phyloP scores from a whole-genome alignment of 164 flowering plant genomes.

The Dillenia turbinata region DNA sequence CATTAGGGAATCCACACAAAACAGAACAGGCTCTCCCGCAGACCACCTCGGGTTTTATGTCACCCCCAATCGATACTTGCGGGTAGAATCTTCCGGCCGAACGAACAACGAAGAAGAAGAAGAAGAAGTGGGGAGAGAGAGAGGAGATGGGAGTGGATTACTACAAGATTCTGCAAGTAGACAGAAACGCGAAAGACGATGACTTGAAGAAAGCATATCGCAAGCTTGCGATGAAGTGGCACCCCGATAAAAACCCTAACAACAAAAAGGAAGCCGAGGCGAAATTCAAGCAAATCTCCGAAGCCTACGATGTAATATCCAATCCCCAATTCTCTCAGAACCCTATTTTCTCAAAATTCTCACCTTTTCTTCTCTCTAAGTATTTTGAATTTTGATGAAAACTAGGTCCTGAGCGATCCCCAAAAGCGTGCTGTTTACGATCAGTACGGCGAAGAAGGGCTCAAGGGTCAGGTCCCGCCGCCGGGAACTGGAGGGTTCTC shows the following conservation, averaged over 20 bases:
- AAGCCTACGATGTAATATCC: constrained; percentile 78
- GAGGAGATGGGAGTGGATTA: constrained; percentile 76
- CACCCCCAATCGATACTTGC: no score
- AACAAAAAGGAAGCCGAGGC: constrained; percentile 91
- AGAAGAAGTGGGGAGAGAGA: not conserved
- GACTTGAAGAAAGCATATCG: constrained; percentile 93
- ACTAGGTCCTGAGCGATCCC: constrained; percentile 83
- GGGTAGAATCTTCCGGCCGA: no score
- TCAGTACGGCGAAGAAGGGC: constrained; percentile 90
- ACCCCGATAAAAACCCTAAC: constrained; percentile 89
- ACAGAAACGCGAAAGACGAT: constrained; percentile 67
- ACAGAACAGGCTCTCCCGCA: no score
- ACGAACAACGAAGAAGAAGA: no score
- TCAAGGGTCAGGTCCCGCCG: constrained; percentile 72
- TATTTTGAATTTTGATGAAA: not conserved
- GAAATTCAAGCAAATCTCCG: constrained; percentile 89
- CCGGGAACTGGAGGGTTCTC: constrained; percentile 53
- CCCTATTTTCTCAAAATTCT: not conserved
- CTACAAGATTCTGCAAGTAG: constrained; percentile 78
- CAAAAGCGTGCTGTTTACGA: constrained; percentile 83
- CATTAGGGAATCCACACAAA: no score
- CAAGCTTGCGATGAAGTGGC: constrained; percentile 96
- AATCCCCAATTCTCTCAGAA: not conserved
- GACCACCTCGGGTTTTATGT: no score
- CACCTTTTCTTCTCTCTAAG: not conserved